Evolutionary conservation across 2,329 filamentous ascomycete species (phyloP).

Genomic region (Colletotrichum sp.): DNA sequence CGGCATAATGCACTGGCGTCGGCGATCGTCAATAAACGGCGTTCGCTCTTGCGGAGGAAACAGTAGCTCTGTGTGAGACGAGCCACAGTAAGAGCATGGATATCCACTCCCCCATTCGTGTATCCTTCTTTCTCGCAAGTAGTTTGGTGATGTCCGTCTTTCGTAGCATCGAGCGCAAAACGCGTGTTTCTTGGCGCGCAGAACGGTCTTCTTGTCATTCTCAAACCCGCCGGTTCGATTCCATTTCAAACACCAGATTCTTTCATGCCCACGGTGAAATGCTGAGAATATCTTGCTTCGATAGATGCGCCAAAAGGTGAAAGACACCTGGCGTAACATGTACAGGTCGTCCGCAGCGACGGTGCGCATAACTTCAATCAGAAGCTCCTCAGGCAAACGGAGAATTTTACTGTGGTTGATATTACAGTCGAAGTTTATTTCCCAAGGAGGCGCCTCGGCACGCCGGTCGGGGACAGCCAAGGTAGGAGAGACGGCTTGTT

Average conservation of each 20-base stretch:
- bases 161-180: not conserved
- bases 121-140: not conserved
- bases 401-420: not conserved
- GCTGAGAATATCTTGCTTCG: not conserved
- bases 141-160: not conserved
- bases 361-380: accelerated
- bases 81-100: not conserved
- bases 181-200: not conserved
- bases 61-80: not conserved
- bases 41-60: too few species aligned
- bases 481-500: accelerated
- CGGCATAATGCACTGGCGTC: too few species aligned
- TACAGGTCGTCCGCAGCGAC: not conserved
- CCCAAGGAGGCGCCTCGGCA: not conserved
- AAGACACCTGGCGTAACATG: not conserved
- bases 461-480: accelerated
- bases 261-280: too few species aligned
- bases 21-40: too few species aligned
- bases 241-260: too few species aligned
- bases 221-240: not conserved
- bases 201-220: not conserved
- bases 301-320: not conserved
- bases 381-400: not conserved
- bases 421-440: not conserved
- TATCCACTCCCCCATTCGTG: not conserved